Evolutionary conservation across 345 rosid species (phyloP).

Genomic region (Litchi chinensis): DNA sequence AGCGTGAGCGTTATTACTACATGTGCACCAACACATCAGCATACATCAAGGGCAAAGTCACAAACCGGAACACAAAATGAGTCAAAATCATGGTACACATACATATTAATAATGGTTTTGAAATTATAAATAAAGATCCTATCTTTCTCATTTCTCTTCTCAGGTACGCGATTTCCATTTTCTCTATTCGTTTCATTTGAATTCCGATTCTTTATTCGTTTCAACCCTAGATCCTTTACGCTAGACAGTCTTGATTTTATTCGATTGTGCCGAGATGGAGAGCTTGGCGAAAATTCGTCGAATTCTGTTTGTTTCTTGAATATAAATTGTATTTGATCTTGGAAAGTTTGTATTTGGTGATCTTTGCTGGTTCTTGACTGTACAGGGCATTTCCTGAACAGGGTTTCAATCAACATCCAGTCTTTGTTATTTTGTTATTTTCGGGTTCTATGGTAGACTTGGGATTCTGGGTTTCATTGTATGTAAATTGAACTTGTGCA

Average conservation of each 20-base stretch:
- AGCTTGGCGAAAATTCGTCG: conserved; percentile 27
- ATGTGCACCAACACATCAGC: not conserved
- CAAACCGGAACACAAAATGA: conserved; percentile 32
- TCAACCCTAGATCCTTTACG: conserved; percentile 33
- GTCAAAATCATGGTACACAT: conserved; percentile 15
- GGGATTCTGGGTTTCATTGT: not conserved
- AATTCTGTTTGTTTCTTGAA: not conserved
- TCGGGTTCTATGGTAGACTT: conserved; percentile 27
- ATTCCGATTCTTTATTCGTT: conserved; percentile 1
- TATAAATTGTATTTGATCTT: conserved; percentile 24
- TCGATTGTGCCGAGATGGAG: conserved; percentile 23
- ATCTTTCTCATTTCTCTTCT: conserved; percentile 25
- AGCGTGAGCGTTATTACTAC: not conserved
- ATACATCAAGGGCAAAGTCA: conserved; percentile 9
- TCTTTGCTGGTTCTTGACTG: conserved; percentile 25
- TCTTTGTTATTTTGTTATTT: conserved; percentile 21
- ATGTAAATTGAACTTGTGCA: conserved; percentile 4
- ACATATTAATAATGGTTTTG: not conserved
- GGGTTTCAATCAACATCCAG: conserved; percentile 37
- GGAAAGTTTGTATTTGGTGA: conserved; percentile 25
- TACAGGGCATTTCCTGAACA: conserved; percentile 28
- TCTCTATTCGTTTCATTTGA: conserved; percentile 1
- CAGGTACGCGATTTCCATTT: conserved; percentile 33
- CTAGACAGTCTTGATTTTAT: not conserved
- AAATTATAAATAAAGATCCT: conserved; percentile 9